Conservation (phyloP, 768 basidiomycete genomes). For the Amanita phalloides region DNA sequence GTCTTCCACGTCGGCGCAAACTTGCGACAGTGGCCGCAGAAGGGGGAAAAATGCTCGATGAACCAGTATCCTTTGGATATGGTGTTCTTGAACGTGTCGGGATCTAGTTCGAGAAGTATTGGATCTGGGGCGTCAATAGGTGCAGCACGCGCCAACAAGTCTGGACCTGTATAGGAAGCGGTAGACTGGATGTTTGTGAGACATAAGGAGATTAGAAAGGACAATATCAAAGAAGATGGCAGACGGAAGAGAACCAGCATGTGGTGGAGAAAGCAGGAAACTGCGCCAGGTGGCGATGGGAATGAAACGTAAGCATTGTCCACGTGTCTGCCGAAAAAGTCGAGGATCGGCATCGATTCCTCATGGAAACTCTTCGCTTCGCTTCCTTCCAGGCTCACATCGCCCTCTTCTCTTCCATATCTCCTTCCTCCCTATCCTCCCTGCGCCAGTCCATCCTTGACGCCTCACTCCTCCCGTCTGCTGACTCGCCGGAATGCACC, state of each 20-base stretch:
- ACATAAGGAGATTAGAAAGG: background rate
- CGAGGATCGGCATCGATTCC: background rate
- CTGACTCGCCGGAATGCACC: background rate
- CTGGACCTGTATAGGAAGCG: background rate
- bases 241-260: background rate
- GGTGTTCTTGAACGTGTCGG: constrained; percentile 45
- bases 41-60: constrained; percentile 82
- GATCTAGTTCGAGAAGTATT: constrained; percentile 29
- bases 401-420: constrained; percentile 3
- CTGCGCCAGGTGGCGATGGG: background rate
- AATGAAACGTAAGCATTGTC: background rate
- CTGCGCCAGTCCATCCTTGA: constrained; percentile 1
- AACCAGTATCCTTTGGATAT: constrained; percentile 61
- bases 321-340: no score
- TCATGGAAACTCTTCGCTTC: constrained; percentile 3
- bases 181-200: background rate
- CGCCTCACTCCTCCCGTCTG: background rate
- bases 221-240: background rate
- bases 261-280: background rate
- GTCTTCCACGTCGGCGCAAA: constrained; percentile 82
- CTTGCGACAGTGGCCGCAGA: constrained; percentile 66
- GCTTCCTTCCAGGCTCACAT: constrained; percentile 1
- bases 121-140: background rate
- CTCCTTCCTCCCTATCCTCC: background rate
- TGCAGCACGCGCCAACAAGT: background rate